A percentile compares a stretch with the other conserved stretches of the same genome.
Conservation (phyloP, 768 basidiomycete genomes). For the Solioccasus polychromus region DNA sequence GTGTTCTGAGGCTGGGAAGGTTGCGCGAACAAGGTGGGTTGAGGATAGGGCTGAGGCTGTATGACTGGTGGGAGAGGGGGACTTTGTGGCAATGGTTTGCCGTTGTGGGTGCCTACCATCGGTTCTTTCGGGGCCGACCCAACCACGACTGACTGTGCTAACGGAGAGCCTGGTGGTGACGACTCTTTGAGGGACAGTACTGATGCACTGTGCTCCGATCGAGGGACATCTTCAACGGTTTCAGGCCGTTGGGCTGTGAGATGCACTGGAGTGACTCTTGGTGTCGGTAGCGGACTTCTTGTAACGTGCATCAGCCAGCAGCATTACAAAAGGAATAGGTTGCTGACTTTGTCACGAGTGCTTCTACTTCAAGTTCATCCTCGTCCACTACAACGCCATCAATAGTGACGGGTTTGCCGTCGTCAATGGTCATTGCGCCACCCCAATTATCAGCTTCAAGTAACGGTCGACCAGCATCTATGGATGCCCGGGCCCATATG, state of each 20-base stretch:
- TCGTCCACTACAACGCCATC: slow-evolving; percentile 34
- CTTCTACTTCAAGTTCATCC: slow-evolving; percentile 38
- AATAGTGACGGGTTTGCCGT: slow-evolving; percentile 32
- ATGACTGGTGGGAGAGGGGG: slow-evolving; percentile 3
- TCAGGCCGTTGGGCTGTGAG: slow-evolving; percentile 12
- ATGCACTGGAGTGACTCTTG: slow-evolving; percentile 52
- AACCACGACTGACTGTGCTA: background rate
- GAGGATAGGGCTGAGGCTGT: slow-evolving; percentile 12
- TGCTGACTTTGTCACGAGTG: slow-evolving; percentile 44
- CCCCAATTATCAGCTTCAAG: slow-evolving; percentile 54
- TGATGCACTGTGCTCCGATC: slow-evolving; percentile 1
- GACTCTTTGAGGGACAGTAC: background rate
- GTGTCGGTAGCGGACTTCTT: slow-evolving; percentile 64
- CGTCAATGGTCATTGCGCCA: slow-evolving; percentile 33
- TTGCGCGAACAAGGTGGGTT: slow-evolving; percentile 11
- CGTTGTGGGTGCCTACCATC: background rate
- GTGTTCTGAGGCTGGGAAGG: slow-evolving; percentile 20
- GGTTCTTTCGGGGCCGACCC: slow-evolving; percentile 2
- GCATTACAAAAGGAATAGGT: slow-evolving; percentile 6
- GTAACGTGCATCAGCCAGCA: slow-evolving; percentile 19
- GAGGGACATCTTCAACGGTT: background rate
- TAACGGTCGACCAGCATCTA: slow-evolving; percentile 42
- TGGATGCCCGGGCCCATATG: slow-evolving; percentile 49
- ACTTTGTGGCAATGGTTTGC: background rate
- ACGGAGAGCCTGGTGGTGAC: background rate